Percentiles rank a stretch among this genome's conserved stretches.
Evolutionary conservation across 202 grass and related monocot genomes (phyloP).

Genomic region (Schoenoplectus triqueter): DNA sequence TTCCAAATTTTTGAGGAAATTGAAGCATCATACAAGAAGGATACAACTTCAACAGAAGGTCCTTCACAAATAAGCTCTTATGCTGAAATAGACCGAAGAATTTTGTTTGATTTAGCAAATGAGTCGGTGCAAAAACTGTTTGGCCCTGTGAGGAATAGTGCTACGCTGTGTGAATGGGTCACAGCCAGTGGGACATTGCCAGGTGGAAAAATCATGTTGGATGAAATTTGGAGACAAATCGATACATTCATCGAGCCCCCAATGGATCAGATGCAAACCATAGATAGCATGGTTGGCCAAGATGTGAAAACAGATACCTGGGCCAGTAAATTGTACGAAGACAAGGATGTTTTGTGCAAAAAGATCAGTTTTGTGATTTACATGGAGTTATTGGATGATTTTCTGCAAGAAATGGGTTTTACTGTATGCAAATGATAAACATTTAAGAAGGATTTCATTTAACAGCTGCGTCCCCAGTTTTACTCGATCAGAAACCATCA

Average conservation of each 20-base stretch:
- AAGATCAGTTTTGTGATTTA: slow-evolving; percentile 64
- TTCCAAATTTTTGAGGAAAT: slow-evolving; percentile 56
- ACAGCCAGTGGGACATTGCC: slow-evolving; percentile 35
- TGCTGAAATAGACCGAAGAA: slow-evolving; percentile 40
- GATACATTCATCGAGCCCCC: slow-evolving; percentile 38
- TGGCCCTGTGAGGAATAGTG: slow-evolving; percentile 14
- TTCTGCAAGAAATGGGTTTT: slow-evolving; percentile 39
- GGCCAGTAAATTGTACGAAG: slow-evolving; percentile 42
- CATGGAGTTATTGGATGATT: slow-evolving; percentile 51
- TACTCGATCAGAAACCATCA: background rate
- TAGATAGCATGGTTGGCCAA: slow-evolving; percentile 48
- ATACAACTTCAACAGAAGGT: slow-evolving; percentile 25
- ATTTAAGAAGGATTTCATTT: slow-evolving; percentile 2
- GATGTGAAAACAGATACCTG: slow-evolving; percentile 49
- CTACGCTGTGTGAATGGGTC: slow-evolving; percentile 54
- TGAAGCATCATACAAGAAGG: slow-evolving; percentile 56
- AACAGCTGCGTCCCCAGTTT: background rate
- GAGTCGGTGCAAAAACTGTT: slow-evolving; percentile 56
- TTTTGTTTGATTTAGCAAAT: slow-evolving; percentile 79
- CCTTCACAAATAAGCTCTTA: slow-evolving; percentile 1
- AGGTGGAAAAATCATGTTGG: slow-evolving; percentile 42
- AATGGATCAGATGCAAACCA: slow-evolving; percentile 54
- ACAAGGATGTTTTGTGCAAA: slow-evolving; percentile 53
- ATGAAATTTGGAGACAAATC: slow-evolving; percentile 59
- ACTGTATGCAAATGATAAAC: slow-evolving; percentile 4